Percentiles rank a stretch among this genome's conserved stretches.
Conservation (phyloP, 2,329 filamentous ascomycete genomes). For the Diaporthe aspalathi region DNA sequence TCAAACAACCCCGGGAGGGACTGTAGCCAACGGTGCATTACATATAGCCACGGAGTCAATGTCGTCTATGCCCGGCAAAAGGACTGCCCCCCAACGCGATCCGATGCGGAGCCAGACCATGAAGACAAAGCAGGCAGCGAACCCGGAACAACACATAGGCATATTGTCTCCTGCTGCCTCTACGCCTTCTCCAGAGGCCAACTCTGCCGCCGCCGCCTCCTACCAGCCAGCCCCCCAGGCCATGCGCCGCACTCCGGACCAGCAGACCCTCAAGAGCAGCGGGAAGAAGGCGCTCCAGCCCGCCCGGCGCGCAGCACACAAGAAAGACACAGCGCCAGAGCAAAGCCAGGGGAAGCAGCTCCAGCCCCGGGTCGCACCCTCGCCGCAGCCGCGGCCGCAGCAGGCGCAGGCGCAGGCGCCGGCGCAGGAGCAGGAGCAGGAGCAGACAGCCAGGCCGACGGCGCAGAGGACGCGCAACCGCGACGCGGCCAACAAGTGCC, state of each 20-base stretch:
- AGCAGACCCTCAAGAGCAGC: not conserved
- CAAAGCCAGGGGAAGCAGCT: not conserved
- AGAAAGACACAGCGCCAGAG: not conserved
- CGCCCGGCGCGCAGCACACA: not conserved
- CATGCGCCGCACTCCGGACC: not conserved
- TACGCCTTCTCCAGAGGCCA: not conserved
- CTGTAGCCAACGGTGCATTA: not conserved
- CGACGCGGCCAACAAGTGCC: slow-evolving; percentile 46
- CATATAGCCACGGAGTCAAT: not conserved
- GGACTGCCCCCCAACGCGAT: too few relatives aligned
- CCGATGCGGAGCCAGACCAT: too few relatives aligned
- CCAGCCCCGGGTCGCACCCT: too few relatives aligned
- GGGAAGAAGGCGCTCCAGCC: not conserved
- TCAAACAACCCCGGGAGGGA: not conserved
- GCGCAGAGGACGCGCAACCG: slow-evolving; percentile 48
- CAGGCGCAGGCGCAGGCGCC: not conserved
- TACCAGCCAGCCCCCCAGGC: not conserved
- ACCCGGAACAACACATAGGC: too few relatives aligned
- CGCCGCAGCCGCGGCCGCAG: too few relatives aligned
- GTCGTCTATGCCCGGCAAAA: too few relatives aligned
- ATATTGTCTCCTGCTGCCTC: not conserved
- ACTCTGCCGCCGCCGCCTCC: too few relatives aligned
- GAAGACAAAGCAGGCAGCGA: not conserved
- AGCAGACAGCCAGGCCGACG: slow-evolving; percentile 25
- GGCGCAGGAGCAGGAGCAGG: not conserved